A percentile compares a stretch with the other conserved stretches of the same genome.
These are phyloP conservation scores for Rugosomyces carneus DNA, from an alignment of 1,284 basidiomycete genomes.

Conservation along the genomic window DNA sequence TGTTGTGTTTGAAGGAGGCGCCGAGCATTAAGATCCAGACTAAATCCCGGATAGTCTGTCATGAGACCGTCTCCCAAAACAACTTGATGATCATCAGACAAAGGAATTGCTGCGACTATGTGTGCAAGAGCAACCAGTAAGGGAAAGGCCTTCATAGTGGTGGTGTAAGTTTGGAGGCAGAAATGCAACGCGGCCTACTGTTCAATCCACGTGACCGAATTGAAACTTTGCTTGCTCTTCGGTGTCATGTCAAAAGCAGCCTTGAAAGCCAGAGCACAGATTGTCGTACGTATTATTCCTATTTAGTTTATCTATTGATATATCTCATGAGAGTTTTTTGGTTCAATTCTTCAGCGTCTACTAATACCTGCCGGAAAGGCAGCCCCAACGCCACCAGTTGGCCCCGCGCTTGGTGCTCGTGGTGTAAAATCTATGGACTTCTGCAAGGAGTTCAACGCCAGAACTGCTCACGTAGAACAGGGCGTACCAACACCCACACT, in stretches of 20 bases:
- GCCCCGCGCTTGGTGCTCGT: slow-evolving; percentile 94
- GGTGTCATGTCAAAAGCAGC: slow-evolving; percentile 56
- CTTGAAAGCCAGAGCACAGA: slow-evolving; percentile 48
- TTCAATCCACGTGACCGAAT: neutral
- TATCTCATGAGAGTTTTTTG: slow-evolving; percentile 4
- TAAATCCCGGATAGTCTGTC: slow-evolving; percentile 33
- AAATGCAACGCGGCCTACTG: neutral
- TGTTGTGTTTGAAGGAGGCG: slow-evolving; percentile 75
- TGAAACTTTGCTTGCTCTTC: neutral
- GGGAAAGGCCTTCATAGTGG: slow-evolving; percentile 42
- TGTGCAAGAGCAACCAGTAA: slow-evolving; percentile 33
- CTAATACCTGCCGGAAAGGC: slow-evolving; percentile 93
- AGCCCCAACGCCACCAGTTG: slow-evolving; percentile 92
- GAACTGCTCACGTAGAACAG: slow-evolving; percentile 82
- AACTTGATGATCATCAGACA: slow-evolving; percentile 26
- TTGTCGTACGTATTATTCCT: slow-evolving; percentile 46
- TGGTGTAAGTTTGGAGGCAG: slow-evolving; percentile 6
- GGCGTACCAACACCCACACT: slow-evolving; percentile 87
- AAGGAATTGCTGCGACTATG: slow-evolving; percentile 28
- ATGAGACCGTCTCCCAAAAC: slow-evolving; percentile 23
- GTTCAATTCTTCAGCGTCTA: slow-evolving; percentile 54
- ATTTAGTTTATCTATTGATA: neutral
- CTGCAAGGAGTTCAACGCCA: slow-evolving; percentile 95
- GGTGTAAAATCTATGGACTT: slow-evolving; percentile 99
- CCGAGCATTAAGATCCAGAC: slow-evolving; percentile 62